These are phyloP conservation scores for Bothia castanella DNA, from an alignment of 1,284 basidiomycete species.

Conservation along the genomic window DNA sequence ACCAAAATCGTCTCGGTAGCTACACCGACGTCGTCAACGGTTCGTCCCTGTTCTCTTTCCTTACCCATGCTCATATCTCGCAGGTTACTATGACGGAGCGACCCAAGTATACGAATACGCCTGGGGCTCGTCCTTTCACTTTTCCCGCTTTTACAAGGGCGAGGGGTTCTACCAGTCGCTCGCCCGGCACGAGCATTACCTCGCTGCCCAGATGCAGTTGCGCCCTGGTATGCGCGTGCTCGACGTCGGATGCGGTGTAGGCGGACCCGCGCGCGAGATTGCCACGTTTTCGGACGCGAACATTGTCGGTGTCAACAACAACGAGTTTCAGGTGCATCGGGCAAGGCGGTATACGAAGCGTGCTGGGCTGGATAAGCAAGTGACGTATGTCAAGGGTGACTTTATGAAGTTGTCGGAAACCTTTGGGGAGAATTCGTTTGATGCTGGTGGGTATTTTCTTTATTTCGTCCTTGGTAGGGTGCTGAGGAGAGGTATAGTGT, in stretches of 20 bases:
- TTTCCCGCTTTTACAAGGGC: slow-evolving; percentile 96
- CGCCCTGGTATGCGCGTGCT: slow-evolving; percentile 93
- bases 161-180: slow-evolving; percentile 83
- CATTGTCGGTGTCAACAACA: slow-evolving; percentile 94
- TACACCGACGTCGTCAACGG: slow-evolving; percentile 97
- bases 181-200: slow-evolving; percentile 98
- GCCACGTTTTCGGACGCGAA: slow-evolving; percentile 85
- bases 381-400: slow-evolving; percentile 86
- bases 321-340: slow-evolving; percentile 89
- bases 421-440: slow-evolving; percentile 92
- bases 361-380: slow-evolving; percentile 74
- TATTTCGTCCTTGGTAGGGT: not conserved
- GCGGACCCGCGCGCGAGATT: slow-evolving; percentile 95
- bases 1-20: slow-evolving; percentile 72
- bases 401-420: slow-evolving; percentile 94
- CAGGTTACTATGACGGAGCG: slow-evolving; percentile 95
- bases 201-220: slow-evolving; percentile 79
- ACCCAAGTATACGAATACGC: slow-evolving; percentile 98
- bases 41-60: slow-evolving; percentile 32
- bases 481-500: slow-evolving; percentile 49
- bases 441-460: slow-evolving; percentile 66
- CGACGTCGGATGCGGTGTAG: slow-evolving; percentile 97
- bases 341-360: slow-evolving; percentile 82
- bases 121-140: slow-evolving; percentile 94
- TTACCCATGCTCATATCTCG: not conserved